Percentiles rank a stretch among this genome's conserved stretches.
Conservation (phyloP, 2,329 filamentous ascomycete genomes). For the Huntiella omanensis region DNA sequence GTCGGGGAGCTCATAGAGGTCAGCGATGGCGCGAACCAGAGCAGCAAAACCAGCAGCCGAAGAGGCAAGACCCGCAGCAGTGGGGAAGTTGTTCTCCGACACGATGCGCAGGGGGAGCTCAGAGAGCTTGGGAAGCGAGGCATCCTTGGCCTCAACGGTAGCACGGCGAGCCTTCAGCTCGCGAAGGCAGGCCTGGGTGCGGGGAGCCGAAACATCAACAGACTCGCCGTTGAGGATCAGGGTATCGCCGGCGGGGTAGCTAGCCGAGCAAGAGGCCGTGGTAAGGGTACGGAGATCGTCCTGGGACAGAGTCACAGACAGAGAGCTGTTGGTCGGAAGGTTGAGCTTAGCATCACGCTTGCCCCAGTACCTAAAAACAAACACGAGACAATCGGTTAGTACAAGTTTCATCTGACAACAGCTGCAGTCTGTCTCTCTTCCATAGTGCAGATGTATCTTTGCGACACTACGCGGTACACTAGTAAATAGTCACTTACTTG, state of each 20-base stretch:
- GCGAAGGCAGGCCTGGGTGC: constrained; percentile 87
- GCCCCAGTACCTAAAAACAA: constrained; percentile 54
- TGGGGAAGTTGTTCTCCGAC: constrained; percentile 97
- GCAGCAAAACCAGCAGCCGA: constrained; percentile 53
- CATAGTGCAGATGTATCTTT: too few species aligned
- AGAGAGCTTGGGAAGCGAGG: constrained; percentile 67
- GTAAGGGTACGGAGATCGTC: constrained; percentile 86
- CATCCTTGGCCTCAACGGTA: constrained; percentile 51
- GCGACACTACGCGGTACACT: too few species aligned
- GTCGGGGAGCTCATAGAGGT: constrained; percentile 73
- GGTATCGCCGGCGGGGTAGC: constrained; percentile 46
- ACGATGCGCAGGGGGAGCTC: constrained; percentile 64
- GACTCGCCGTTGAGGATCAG: constrained; percentile 68
- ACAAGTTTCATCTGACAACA: constrained; percentile 3
- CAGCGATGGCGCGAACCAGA: constrained; percentile 66
- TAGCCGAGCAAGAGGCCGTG: constrained; percentile 71
- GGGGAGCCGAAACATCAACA: constrained; percentile 70
- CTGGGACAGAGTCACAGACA: constrained; percentile 92
- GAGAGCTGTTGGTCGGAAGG: constrained; percentile 91
- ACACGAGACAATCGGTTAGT: neutral
- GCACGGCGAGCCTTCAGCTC: constrained; percentile 64
- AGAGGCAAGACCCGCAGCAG: constrained; percentile 70
- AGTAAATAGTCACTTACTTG: constrained; percentile 38
- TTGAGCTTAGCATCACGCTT: constrained; percentile 90
- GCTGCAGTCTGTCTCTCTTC: neutral